A percentile compares a stretch with the other conserved stretches of the same genome.
Evolutionary conservation across 768 basidiomycete genomes (phyloP).

Genomic region (Peribolospora kevripleyi): DNA sequence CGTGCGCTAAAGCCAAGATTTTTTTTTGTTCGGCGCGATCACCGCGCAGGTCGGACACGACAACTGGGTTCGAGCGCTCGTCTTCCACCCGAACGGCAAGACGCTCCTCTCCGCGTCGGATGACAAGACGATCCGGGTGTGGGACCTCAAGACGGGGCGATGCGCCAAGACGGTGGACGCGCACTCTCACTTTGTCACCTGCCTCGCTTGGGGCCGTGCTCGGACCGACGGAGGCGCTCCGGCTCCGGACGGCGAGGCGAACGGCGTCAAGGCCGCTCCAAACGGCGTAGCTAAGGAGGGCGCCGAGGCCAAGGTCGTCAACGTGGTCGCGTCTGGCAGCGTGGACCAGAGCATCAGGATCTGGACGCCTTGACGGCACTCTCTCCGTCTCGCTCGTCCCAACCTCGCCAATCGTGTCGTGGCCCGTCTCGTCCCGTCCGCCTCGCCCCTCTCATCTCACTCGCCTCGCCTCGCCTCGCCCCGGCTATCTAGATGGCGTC

Average conservation of each 20-base stretch:
- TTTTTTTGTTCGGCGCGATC: background rate
- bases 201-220: constrained; percentile 36
- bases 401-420: no score
- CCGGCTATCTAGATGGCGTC: no score
- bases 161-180: constrained; percentile 72
- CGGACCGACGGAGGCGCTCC: constrained; percentile 6
- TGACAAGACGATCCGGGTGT: constrained; percentile 72
- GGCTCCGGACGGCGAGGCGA: constrained; percentile 7
- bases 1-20: background rate
- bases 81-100: constrained; percentile 76
- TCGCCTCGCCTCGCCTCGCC: no score
- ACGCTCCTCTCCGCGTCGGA: constrained; percentile 74
- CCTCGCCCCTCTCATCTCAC: no score
- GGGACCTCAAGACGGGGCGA: constrained; percentile 65
- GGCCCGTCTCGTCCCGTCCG: no score
- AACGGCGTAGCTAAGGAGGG: constrained; percentile 2
- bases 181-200: constrained; percentile 59
- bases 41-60: constrained; percentile 42
- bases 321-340: constrained; percentile 28
- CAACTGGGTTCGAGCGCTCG: constrained; percentile 69
- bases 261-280: constrained; percentile 7
- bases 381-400: no score
- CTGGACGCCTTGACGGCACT: no score
- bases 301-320: constrained; percentile 20
- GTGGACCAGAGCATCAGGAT: constrained; percentile 26